These are phyloP conservation scores for Sicyos edulis DNA, from an alignment of 306 rosid genomes.

Conservation along the genomic window DNA sequence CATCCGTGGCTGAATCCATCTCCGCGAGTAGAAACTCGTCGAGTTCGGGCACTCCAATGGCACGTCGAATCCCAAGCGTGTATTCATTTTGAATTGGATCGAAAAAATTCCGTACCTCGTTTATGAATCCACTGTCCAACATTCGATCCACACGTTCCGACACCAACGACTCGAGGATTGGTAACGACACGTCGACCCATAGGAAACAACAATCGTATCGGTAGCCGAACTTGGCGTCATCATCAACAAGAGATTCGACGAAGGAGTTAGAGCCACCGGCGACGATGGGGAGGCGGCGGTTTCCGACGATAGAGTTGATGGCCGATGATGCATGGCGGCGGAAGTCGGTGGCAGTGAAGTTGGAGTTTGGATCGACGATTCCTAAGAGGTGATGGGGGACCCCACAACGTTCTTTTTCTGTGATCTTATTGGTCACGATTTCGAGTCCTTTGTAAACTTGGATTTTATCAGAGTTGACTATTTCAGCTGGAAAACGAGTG, in stretches of 20 bases:
- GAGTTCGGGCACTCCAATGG: conserved; percentile 43
- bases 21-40: conserved; percentile 24
- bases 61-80: conserved; percentile 28
- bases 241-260: conserved; percentile 29
- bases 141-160: conserved; percentile 41
- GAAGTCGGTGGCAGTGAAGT: conserved; percentile 35
- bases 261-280: conserved; percentile 48
- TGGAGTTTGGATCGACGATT: conserved; percentile 28
- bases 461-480: conserved; percentile 72
- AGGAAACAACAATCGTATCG: conserved; percentile 32
- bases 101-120: conserved; percentile 37
- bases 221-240: conserved; percentile 24
- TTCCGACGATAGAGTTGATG: conserved; percentile 27
- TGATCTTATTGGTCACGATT: conserved; percentile 59
- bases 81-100: conserved; percentile 25
- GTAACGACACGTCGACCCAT: conserved; percentile 34
- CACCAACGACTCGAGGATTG: conserved; percentile 29
- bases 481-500: conserved; percentile 39
- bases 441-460: conserved; percentile 66
- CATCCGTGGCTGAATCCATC: not conserved
- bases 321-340: conserved; percentile 27
- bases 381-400: conserved; percentile 68
- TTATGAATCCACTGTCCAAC: conserved; percentile 34
- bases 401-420: conserved; percentile 47
- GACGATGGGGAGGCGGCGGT: conserved; percentile 30